These are phyloP conservation scores for Yamadazyma membranifaciens DNA, from an alignment of 1,139 yeast genomes.

Conservation along the genomic window DNA sequence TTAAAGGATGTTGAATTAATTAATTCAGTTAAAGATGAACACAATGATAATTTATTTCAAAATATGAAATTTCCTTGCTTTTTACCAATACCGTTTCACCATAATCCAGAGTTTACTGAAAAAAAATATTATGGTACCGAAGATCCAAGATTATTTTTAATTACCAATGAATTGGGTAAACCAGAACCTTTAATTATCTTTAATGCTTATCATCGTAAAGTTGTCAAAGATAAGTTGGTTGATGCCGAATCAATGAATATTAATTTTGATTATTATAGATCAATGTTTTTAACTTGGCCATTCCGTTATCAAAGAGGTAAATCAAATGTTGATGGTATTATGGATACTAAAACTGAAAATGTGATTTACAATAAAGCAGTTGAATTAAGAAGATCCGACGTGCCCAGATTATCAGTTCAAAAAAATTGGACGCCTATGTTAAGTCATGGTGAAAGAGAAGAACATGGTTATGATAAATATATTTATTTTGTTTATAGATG, in stretches of 20 bases:
- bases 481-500: slow-evolving; percentile 30
- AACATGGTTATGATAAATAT: slow-evolving; percentile 19
- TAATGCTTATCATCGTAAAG: slow-evolving; percentile 26
- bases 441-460: slow-evolving; percentile 17
- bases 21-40: slow-evolving; percentile 17
- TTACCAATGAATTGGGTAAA: slow-evolving; percentile 29
- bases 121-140: slow-evolving; percentile 43
- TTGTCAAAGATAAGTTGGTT: slow-evolving; percentile 12
- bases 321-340: slow-evolving; percentile 25
- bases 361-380: slow-evolving; percentile 23
- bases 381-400: slow-evolving; percentile 26
- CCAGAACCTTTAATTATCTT: slow-evolving; percentile 32
- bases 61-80: slow-evolving; percentile 24
- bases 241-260: slow-evolving; percentile 11
- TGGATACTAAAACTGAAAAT: slow-evolving; percentile 15
- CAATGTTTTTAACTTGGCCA: slow-evolving; percentile 31
- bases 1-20: slow-evolving; percentile 24
- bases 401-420: slow-evolving; percentile 17
- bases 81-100: slow-evolving; percentile 28
- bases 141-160: slow-evolving; percentile 44
- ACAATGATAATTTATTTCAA: slow-evolving; percentile 11
- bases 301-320: slow-evolving; percentile 32
- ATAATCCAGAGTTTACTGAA: slow-evolving; percentile 15
- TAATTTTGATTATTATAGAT: slow-evolving; percentile 17
- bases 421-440: slow-evolving; percentile 37